Evolutionary conservation across 2,329 filamentous ascomycete species (phyloP).

Genomic region (Diaporthe ilicicola): DNA sequence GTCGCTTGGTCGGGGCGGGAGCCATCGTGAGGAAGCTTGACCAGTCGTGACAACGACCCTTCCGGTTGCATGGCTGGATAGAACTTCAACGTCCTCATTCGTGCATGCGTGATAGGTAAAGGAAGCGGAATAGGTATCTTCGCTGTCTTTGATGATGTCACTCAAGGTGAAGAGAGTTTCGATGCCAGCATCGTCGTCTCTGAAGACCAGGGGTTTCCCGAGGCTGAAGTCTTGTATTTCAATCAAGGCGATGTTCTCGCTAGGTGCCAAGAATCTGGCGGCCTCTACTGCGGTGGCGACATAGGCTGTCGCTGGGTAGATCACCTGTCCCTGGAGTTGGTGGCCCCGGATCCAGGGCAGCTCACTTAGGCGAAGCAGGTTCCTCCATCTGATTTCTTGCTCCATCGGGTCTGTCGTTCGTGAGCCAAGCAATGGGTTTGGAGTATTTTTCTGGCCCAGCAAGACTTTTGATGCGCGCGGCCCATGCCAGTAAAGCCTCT

Average conservation of each 20-base stretch:
- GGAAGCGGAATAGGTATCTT: too few relatives aligned
- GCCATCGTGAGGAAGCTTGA: fast-evolving
- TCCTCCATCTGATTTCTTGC: conserved; percentile 37
- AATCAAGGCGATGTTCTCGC: not conserved
- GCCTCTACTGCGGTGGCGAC: conserved; percentile 37
- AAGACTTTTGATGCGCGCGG: too few relatives aligned
- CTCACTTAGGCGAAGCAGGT: conserved; percentile 38
- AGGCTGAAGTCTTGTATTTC: not conserved
- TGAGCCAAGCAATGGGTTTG: conserved; percentile 27
- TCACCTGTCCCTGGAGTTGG: conserved; percentile 40
- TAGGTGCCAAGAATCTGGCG: not conserved
- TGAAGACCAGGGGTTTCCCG: not conserved
- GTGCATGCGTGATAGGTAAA: not conserved
- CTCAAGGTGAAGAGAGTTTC: not conserved
- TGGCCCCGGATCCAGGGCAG: conserved; percentile 52
- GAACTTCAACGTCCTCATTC: not conserved
- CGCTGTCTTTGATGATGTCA: not conserved
- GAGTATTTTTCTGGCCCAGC: too few relatives aligned
- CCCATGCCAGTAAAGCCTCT: conserved; percentile 40
- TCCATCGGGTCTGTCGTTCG: not conserved
- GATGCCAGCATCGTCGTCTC: not conserved
- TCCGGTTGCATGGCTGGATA: not conserved
- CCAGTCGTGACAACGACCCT: not conserved
- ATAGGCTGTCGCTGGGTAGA: conserved; percentile 47
- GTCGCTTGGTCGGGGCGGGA: not conserved